Base-by-base conservation (phyloP, 2,329 filamentous ascomycete genomes). In the Cyanodermella asteris region DNA sequence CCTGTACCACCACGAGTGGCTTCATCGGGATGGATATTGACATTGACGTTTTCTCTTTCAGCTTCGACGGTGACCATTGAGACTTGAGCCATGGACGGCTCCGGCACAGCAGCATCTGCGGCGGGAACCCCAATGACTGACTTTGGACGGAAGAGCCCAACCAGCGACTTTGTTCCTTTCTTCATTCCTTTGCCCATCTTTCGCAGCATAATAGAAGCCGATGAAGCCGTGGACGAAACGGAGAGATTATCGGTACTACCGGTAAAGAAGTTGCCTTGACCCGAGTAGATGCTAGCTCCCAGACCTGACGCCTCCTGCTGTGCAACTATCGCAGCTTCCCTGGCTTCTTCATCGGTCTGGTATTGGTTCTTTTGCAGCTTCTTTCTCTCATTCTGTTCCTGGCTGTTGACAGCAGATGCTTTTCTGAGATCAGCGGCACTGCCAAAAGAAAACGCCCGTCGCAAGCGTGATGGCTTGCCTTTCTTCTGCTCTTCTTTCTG, bases 151-250 rank as follows among this genome's bases (percentile, higher is more conserved):
- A 97, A 97, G 6, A 97, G 59, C 14, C 87, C 87, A 36, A 90
- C 90, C 27, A 97, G 65, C 13, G 82, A 93, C 23, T 82, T 66
- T 11, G 74, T 75, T 25, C 80, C 73, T 51, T 87, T 90, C 62
- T 91, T 94, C 69, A 94, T 75, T n/a, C 84, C 82, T 35, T 81
- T 80, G 28, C 87, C 87, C 87, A 97, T 97, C 56, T 97, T 97
- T 26, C 87, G 71, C 36, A 97, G 75, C 78, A 90, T 90, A 38
- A 90, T 70, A 16, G 80, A 90, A 17, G 78, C 78, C 12, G 78
- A 90, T 5, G 80, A 90, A 12, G 78, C 78, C 7, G 78, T 90
- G 4, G 80, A 90, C 2, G 77, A 84, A 34, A 90, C 80, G 9
- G 80, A 90, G 22, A 97, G 52, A 37, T 94, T 94, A 49, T 97